Base-by-base conservation (phyloP, 805 yeast genomes). In the Phaffomyces thermotolerans region DNA sequence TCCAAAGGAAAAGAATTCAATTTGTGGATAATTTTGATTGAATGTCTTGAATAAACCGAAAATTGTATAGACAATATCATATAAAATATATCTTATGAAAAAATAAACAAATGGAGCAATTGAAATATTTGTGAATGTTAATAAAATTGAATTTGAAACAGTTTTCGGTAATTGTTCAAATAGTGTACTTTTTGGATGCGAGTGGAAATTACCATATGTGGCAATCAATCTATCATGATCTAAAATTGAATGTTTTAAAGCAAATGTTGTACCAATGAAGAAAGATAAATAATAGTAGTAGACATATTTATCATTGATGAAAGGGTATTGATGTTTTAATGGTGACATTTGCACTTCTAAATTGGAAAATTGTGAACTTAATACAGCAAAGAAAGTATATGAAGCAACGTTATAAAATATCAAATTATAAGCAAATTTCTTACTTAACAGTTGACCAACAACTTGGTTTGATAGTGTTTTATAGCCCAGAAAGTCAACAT, bases 211-310 rank as follows among this genome's bases (percentile, higher is more conserved):
- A 2, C 67, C 71, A 46, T 66, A 63, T 4, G 57, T 52, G 58
- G 81, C 74, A 2, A 62, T 57, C 34, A 84, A 62, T 45, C 76
- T 69, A 58, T 79, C 79, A 48, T 77, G 65, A 56, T 80, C 83
- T 44, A 76, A 69, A 0, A 74, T 51, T 13, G 75, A 51, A 54
- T 75, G 82, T 47, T 75, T 79, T 2, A 67, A 40, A 8, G 79
- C 53, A 57, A 81, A 84, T 8, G 68, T 31, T 0, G 68, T 29
- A 0, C 78, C 73, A 8, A 71, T 53, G 23, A 67, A 57, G 1
- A 63, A 10, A 23, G 73, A 63, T 36, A 65, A 68, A 52, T 67
- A 76, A 73, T 78, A 75, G 51, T 62, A 75, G 53, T 65, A 77
- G 4, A 78, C 68, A 64, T 62, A 68, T 36, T 66, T 57, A 49